A percentile compares a stretch with the other conserved stretches of the same genome.
Conservation (phyloP, 2,329 filamentous ascomycete species). For the Gnomoniopsis smithogilvyi region DNA sequence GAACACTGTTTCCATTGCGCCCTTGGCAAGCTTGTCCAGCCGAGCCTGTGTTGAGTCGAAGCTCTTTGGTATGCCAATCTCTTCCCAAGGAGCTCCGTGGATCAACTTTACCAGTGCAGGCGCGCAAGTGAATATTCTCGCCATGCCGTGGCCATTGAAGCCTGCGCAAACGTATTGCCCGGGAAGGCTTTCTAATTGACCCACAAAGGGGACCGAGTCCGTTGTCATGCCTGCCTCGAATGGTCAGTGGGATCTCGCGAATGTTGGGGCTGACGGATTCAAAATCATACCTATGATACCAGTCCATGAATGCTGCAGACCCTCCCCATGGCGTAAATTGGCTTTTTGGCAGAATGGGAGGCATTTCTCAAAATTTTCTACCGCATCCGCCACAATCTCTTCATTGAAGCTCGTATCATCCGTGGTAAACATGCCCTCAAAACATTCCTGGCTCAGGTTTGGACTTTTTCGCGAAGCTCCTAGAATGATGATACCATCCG, state of each 20-base stretch:
- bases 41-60: conserved; percentile 2
- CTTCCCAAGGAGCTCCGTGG: conserved; percentile 33
- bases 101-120: conserved; percentile 40
- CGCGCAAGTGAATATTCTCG: conserved; percentile 43
- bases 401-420: conserved; percentile 37
- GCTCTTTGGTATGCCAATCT: conserved; percentile 29
- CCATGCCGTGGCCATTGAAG: conserved; percentile 46
- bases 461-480: conserved; percentile 41
- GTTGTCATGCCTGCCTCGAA: conserved; percentile 17
- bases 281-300: conserved; percentile 36
- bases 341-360: conserved; percentile 28
- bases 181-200: conserved; percentile 33
- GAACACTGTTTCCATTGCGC: conserved; percentile 8
- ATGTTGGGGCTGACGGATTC: neutral
- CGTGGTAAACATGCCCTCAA: conserved; percentile 28
- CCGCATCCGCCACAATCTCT: conserved; percentile 36
- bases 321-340: conserved; percentile 34
- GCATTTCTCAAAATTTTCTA: conserved; percentile 30
- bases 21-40: neutral
- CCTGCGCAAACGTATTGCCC: conserved; percentile 48
- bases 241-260: neutral
- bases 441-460: conserved; percentile 28
- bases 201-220: conserved; percentile 45
- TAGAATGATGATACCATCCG: conserved; percentile 40
- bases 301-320: conserved; percentile 42